Evolutionary conservation across 2,329 filamentous ascomycete species (phyloP), one percentile per base, ranked within the genome.

Genomic region (Paraphoma sp.): DNA sequence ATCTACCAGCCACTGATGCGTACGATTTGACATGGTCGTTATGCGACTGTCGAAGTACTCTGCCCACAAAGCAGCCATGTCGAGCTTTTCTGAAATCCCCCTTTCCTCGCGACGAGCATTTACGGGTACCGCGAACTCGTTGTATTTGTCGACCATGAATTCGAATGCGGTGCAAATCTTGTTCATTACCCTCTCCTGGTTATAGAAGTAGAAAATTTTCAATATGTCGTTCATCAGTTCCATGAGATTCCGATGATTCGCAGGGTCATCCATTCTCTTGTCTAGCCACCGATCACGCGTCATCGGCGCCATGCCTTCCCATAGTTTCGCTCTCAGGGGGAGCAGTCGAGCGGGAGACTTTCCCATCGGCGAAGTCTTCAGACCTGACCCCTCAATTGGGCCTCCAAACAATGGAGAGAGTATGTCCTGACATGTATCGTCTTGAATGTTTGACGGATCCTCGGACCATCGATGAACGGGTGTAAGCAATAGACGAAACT

Each of bases 1-100:
- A 18, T 62, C 58, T 3, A 63, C 55, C 2, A 68, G 10, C 64
- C 64, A 67, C 18, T 51, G 53, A 53, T 65, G 62, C 7, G 65
- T 63, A 0, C 59, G 54, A 9, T 43, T 43, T 1, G 60, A 54
- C 56, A 64, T 63, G 14, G 42, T 64, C 6, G 51, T 43, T 17
- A 53, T 46, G 3, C 47, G 28, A 5, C 51, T 48, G 10, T 59
- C 46, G 40, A 54, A 60, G 47, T 62, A 68, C 23, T 65, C 62
- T 3, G 54, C 62, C 63, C 64, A 68, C 58, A 63, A 59, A 6
- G 56, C 60, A 17, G 62, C 54, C n/a, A 67, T 12, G 36, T 67
- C 40, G 6, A 68, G 31, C 17, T 28, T 60, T 30, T 63, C 57
- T 18, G 9, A 5, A 4, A 59, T 40, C 0, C 59, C 63, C 8